Percentiles rank a stretch among this genome's conserved stretches.
Conservation (phyloP, 2,329 filamentous ascomycete species). For the Coniochaeta ligniaria region DNA sequence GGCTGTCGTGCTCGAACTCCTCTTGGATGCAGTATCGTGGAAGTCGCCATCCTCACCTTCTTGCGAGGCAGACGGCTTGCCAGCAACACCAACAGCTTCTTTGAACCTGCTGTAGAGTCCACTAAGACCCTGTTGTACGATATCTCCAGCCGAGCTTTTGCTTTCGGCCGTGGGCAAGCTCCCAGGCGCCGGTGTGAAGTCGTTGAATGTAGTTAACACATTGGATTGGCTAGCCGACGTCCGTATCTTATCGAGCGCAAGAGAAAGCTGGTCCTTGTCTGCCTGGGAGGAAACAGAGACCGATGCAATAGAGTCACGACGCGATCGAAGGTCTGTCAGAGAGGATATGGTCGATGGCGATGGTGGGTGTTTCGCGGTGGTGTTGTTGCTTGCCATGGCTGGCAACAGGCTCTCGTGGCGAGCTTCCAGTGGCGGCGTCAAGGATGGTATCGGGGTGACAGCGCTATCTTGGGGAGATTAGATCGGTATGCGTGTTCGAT, state of each 20-base stretch:
- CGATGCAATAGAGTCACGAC: constrained; percentile 30
- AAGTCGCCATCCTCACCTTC: constrained; percentile 31
- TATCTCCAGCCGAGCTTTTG: constrained; percentile 63
- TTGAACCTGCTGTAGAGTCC: constrained; percentile 82
- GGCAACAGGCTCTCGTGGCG: not conserved
- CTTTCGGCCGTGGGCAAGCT: constrained; percentile 53
- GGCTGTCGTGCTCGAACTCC: constrained; percentile 30
- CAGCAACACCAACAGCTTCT: constrained; percentile 69
- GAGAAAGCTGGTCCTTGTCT: constrained; percentile 68
- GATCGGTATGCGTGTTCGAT: not conserved
- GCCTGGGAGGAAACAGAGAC: constrained; percentile 43
- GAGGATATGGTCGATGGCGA: constrained; percentile 25
- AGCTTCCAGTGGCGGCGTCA: not conserved
- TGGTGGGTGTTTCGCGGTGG: constrained; percentile 19
- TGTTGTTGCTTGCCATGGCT: constrained; percentile 22
- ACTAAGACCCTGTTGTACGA: constrained; percentile 79
- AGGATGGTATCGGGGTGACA: not conserved
- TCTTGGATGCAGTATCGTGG: constrained; percentile 34
- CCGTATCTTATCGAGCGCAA: constrained; percentile 82
- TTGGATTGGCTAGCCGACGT: constrained; percentile 79
- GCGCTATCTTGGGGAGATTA: not conserved
- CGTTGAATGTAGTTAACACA: constrained; percentile 86
- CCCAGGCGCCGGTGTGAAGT: constrained; percentile 68
- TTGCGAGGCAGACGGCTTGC: constrained; percentile 23
- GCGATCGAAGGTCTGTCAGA: constrained; percentile 19